These are phyloP conservation scores for Talaromyces borbonicus DNA, from an alignment of 495 filamentous ascomycete genomes.

Conservation along the genomic window DNA sequence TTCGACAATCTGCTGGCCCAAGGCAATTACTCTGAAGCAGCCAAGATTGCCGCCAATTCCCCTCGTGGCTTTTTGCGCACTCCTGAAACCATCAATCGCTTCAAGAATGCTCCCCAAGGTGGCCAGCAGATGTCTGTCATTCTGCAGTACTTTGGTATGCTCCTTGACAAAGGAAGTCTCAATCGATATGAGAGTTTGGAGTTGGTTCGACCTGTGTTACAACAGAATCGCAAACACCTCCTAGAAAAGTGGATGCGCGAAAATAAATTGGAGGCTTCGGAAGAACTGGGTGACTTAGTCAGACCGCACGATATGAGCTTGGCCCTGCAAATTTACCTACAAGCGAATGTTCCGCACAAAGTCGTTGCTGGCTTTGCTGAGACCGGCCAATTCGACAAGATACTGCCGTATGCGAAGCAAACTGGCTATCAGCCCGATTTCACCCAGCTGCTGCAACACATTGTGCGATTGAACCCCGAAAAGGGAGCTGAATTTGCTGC, in stretches of 20 bases:
- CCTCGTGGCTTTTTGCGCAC: constrained; percentile 92
- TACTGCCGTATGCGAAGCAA: constrained; percentile 78
- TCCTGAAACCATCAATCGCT: constrained; percentile 83
- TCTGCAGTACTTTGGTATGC: constrained; percentile 94
- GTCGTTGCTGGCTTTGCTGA: constrained; percentile 91
- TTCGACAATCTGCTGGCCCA: constrained; percentile 74
- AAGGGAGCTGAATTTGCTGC: constrained; percentile 92
- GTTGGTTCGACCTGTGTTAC: constrained; percentile 81
- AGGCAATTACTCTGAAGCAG: constrained; percentile 76
- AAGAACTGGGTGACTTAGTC: constrained; percentile 91
- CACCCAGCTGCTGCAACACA: constrained; percentile 79
- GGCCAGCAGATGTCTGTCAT: constrained; percentile 79
- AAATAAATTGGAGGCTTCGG: constrained; percentile 88
- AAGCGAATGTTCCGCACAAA: constrained; percentile 81
- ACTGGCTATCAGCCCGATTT: constrained; percentile 86
- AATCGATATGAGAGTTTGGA: constrained; percentile 93
- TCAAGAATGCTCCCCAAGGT: constrained; percentile 71
- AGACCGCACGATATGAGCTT: constrained; percentile 79
- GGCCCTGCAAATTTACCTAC: constrained; percentile 76
- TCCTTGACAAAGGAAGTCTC: constrained; percentile 86
- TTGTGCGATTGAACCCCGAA: constrained; percentile 84
- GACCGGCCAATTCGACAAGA: constrained; percentile 92
- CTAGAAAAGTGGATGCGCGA: constrained; percentile 97
- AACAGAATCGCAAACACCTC: constrained; percentile 88
- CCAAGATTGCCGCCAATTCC: constrained; percentile 92